Evolutionary conservation across 495 filamentous ascomycete species (phyloP).

Genomic region (Penicillium alfredii): DNA sequence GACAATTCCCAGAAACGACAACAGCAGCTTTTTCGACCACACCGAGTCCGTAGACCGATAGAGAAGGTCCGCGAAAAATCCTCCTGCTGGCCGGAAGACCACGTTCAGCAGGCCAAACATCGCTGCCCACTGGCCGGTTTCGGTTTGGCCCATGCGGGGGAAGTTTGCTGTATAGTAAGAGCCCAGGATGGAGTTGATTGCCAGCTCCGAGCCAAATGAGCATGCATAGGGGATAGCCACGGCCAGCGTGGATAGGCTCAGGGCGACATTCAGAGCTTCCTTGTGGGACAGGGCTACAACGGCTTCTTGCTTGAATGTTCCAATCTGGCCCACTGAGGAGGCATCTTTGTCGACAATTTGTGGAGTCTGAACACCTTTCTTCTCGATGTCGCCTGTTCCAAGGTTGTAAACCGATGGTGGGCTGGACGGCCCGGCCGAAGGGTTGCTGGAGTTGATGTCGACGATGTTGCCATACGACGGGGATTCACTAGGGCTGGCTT

Average conservation of each 20-base stretch:
- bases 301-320: constrained; percentile 50
- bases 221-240: constrained; percentile 72
- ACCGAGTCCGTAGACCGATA: constrained; percentile 57
- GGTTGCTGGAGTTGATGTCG: constrained; percentile 42
- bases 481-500: constrained; percentile 6
- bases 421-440: constrained; percentile 28
- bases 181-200: constrained; percentile 78
- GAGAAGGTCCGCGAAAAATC: constrained; percentile 64
- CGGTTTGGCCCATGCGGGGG: constrained; percentile 64
- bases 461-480: constrained; percentile 48
- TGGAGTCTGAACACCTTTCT: constrained; percentile 33
- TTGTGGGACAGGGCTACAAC: constrained; percentile 59
- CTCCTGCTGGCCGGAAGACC: constrained; percentile 66
- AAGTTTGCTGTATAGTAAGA: constrained; percentile 78
- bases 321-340: constrained; percentile 47
- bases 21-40: constrained; percentile 72
- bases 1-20: constrained; percentile 55
- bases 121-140: constrained; percentile 70
- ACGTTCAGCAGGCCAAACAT: constrained; percentile 91
- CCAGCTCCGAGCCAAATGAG: constrained; percentile 78
- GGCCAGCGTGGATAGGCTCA: constrained; percentile 62
- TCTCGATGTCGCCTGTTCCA: constrained; percentile 34
- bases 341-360: constrained; percentile 44
- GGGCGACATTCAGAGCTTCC: constrained; percentile 51
- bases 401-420: constrained; percentile 37